Evolutionary conservation across 495 filamentous ascomycete species (phyloP), one percentile per base, ranked within the genome.

Genomic region (Parathielavia hyrcaniae): DNA sequence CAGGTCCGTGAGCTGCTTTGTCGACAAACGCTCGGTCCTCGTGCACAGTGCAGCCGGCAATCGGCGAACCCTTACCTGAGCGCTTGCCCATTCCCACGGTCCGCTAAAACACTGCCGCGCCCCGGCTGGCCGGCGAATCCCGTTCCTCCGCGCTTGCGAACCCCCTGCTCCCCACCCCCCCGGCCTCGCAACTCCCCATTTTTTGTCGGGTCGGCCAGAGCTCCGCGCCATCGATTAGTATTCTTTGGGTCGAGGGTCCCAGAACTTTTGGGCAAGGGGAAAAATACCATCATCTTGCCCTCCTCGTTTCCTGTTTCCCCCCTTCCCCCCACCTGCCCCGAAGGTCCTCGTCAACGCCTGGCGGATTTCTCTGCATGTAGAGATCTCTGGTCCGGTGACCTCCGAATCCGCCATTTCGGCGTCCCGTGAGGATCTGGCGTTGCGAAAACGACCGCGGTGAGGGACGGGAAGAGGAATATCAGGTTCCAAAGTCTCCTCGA

Each of bases 361-460:
- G 55, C 45, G 49, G 55, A 59, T 64, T 55, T 41, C 50, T 53
- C 53, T 64, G 61, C 65, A 70, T 70, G 67, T 61, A 57, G 66
- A 58, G 57, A 46, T 40, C 53, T 35, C 39, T 53, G 50, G 58
- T 30, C 36, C 40, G 26, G 53, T 50, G 57, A 63, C 56, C 55
- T 61, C 64, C 55, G 47, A 49, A 61, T 44, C 65, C 61, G 60
- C 61, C 65, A 30, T 57, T 62, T 61, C 45, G 65, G 65, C 67
- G 65, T 63, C 57, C 61, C 63, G 59, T 60, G 55, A 68, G 55
- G 61, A 66, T 61, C 55, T 54, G 45, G 59, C 57, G 57, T 60
- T 61, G 62, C 61, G 59, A 60, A n/a, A 54, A 48, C 35, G 11
- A 19, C 8, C 40, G 34, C 34, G 52, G 19, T n/a, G 35, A 59